phyloP scores from a whole-genome alignment of 2,329 filamentous ascomycete genomes.

The Ceratocystis ficicola region DNA sequence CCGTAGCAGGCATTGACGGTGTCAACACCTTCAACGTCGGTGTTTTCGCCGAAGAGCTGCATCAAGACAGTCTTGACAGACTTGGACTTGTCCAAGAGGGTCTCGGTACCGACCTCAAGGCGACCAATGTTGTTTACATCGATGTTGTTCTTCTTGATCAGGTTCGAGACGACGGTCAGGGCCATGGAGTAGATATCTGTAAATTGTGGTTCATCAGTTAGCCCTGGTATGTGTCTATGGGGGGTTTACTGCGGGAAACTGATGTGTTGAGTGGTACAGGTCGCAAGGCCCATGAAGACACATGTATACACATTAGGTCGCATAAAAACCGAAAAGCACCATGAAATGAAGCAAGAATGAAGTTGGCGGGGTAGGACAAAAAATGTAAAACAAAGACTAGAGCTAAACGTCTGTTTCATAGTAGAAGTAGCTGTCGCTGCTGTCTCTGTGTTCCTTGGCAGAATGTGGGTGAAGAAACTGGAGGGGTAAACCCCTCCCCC shows the following conservation, averaged over 20 bases:
- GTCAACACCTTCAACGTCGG: constrained; percentile 72
- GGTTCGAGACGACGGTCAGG: constrained; percentile 63
- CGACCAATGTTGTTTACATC: constrained; percentile 66
- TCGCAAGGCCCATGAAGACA: not conserved
- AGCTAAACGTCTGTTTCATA: not conserved
- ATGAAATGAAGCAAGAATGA: not conserved
- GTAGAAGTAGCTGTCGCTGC: not conserved
- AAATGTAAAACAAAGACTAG: not conserved
- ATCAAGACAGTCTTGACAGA: constrained; percentile 80
- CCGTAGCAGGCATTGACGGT: constrained; percentile 79
- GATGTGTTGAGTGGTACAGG: not conserved
- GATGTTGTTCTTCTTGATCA: constrained; percentile 73
- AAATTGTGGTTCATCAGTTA: constrained; percentile 22
- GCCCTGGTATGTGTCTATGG: constrained; percentile 2
- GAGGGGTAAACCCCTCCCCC: constrained; percentile 11
- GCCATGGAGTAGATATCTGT: constrained; percentile 79
- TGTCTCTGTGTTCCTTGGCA: not conserved
- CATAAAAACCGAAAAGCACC: not conserved
- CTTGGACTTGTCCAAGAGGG: constrained; percentile 79
- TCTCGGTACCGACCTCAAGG: constrained; percentile 77
- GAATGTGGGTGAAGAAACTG: constrained; percentile 12
- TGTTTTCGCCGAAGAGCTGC: constrained; percentile 76
- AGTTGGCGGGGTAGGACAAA: not conserved
- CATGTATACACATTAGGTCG: not conserved
- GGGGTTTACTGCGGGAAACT: not conserved